Conservation (phyloP, 176 grass and related monocot species). For the maize (Zea mays) region Zm-B73-REFERENCE-NAM-5.0 NC_050096.1:40693501-40694000, state of each 20-base stretch:
- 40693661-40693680: no score
- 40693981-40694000: background rate
- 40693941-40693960: constrained; percentile 37
- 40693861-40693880: constrained; percentile 22
- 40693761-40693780: constrained; percentile 2
- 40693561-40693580: background rate
- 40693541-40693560: no score
- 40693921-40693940: constrained; percentile 6
- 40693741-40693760: background rate
- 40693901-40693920: background rate
- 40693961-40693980: constrained; percentile 27
- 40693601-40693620: background rate
- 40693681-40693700: no score
- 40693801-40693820: background rate
- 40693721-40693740: background rate
- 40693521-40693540: no score
- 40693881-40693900: background rate
- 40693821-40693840: constrained; percentile 7
- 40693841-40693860: constrained; percentile 29
- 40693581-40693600: background rate
- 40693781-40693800: background rate
- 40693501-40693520: no score
- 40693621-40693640: background rate
- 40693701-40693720: no score
- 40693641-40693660: background rate